Conservation (phyloP, 768 basidiomycete genomes). For the Boletus sensibilis region DNA sequence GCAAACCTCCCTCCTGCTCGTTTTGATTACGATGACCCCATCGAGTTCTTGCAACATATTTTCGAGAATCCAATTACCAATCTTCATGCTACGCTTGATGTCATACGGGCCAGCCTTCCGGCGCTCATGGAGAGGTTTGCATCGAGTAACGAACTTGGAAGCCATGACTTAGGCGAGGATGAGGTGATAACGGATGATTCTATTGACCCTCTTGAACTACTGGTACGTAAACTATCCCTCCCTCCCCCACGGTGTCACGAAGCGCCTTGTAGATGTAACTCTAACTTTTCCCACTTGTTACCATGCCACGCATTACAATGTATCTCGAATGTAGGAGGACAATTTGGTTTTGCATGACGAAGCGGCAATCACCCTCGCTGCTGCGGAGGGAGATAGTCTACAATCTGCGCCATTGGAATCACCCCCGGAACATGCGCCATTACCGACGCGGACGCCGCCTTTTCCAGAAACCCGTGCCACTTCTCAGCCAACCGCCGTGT, state of each 20-base stretch:
- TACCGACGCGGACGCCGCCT: not conserved
- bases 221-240: constrained; percentile 24
- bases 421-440: not conserved
- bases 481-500: not conserved
- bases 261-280: constrained; percentile 31
- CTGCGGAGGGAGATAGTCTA: not conserved
- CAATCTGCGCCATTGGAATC: constrained; percentile 5
- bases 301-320: constrained; percentile 9
- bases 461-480: constrained; percentile 8
- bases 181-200: constrained; percentile 13
- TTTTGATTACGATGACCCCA: constrained; percentile 31
- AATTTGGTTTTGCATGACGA: constrained; percentile 8
- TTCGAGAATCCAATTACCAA: constrained; percentile 47
- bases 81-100: constrained; percentile 40
- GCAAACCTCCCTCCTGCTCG: constrained; percentile 27
- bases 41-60: constrained; percentile 49
- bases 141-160: constrained; percentile 5
- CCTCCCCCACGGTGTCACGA: constrained; percentile 26
- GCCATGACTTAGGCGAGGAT: constrained; percentile 38
- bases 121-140: constrained; percentile 27
- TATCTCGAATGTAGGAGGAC: constrained; percentile 16
- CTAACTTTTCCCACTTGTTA: constrained; percentile 26
- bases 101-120: constrained; percentile 34
- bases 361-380: not conserved
- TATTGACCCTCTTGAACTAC: constrained; percentile 17